Conservation (phyloP, 306 rosid species). For the Betula pendula region DNA sequence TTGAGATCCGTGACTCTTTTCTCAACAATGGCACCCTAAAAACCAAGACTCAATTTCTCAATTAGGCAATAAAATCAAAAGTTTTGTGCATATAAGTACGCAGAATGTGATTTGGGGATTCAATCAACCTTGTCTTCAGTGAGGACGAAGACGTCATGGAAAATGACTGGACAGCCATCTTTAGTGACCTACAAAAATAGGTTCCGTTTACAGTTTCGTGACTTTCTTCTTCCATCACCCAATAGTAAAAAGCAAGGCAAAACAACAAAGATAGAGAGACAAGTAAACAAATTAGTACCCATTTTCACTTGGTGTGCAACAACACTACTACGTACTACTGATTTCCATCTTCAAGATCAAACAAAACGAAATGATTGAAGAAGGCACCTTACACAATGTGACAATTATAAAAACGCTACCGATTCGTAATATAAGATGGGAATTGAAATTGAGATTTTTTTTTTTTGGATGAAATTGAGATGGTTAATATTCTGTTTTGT, state of each 20-base stretch:
- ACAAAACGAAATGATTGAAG: too few species aligned
- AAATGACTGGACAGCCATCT: slow-evolving; percentile 80
- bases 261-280: neutral
- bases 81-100: neutral
- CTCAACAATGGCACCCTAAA: slow-evolving; percentile 63
- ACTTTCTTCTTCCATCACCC: slow-evolving; percentile 22
- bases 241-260: slow-evolving; percentile 8
- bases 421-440: too few species aligned
- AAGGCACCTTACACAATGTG: too few species aligned
- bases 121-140: slow-evolving; percentile 55
- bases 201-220: slow-evolving; percentile 14
- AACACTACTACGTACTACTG: neutral
- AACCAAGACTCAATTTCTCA: slow-evolving; percentile 11
- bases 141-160: slow-evolving; percentile 65
- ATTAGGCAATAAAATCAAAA: neutral
- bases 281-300: slow-evolving; percentile 18
- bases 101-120: neutral
- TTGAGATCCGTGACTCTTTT: slow-evolving; percentile 57
- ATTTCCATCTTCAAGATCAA: neutral
- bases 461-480: too few species aligned
- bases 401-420: too few species aligned
- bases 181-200: slow-evolving; percentile 75
- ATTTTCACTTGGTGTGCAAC: too few species aligned
- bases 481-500: too few species aligned
- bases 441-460: too few species aligned